Percentiles rank a stretch among this genome's conserved stretches.
Evolutionary conservation across 176 grass and related monocot species (phyloP).

Genomic region (Triticum timopheevii): DNA sequence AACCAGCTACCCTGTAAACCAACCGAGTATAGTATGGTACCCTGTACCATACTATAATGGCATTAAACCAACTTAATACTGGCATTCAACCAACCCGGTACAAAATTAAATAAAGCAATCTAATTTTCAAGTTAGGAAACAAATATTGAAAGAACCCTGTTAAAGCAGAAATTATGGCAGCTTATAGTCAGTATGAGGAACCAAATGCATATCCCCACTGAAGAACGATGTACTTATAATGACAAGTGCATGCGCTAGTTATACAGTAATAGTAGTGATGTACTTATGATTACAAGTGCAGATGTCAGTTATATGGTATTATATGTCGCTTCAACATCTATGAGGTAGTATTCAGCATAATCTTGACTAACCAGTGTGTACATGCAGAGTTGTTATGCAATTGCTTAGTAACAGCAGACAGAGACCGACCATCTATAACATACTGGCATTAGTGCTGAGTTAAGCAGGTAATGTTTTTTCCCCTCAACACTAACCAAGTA

Average conservation of each 20-base stretch:
- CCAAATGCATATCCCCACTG: background rate
- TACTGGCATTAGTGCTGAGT: background rate
- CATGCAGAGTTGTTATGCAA: background rate
- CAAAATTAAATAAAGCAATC: background rate
- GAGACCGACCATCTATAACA: background rate
- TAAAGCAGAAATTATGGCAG: background rate
- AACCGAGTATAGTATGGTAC: too few species aligned
- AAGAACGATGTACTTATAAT: background rate
- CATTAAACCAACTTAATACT: too few species aligned
- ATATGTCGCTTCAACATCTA: background rate
- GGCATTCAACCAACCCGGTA: too few species aligned
- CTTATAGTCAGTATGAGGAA: background rate
- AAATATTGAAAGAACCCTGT: background rate
- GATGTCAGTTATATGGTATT: background rate
- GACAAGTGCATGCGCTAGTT: background rate
- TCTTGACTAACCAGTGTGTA: background rate
- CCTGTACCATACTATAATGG: too few species aligned
- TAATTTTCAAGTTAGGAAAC: conserved; percentile 39
- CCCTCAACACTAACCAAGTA: background rate
- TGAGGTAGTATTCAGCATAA: background rate
- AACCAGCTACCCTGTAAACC: too few species aligned
- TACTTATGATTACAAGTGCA: conserved; percentile 3
- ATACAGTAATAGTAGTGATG: background rate
- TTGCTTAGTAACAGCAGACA: background rate
- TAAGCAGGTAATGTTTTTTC: background rate